Evolutionary conservation across 1,139 yeast genomes (phyloP).

Genomic region (Spencermartinsiella ligniputridi): DNA sequence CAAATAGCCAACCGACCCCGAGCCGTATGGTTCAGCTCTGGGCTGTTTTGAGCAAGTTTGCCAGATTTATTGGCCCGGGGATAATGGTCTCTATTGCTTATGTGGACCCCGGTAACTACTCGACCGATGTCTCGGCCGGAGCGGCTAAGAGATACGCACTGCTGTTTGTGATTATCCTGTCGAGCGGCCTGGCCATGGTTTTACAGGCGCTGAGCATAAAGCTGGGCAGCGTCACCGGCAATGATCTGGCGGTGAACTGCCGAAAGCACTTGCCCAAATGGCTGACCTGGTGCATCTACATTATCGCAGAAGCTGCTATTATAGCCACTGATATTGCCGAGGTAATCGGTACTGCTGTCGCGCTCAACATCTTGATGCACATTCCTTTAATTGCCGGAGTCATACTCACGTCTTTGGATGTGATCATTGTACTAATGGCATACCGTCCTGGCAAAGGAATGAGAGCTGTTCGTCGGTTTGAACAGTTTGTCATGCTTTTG

Average conservation of each 20-base stretch:
- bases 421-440: conserved; percentile 66
- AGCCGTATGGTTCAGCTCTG: conserved; percentile 3
- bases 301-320: conserved; percentile 74
- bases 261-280: conserved; percentile 57
- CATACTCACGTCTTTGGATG: conserved; percentile 65
- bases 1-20: not conserved
- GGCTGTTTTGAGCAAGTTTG: conserved; percentile 43
- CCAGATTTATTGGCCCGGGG: conserved; percentile 71
- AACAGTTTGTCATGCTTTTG: conserved; percentile 58
- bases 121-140: conserved; percentile 77
- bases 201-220: conserved; percentile 68
- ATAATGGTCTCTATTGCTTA: conserved; percentile 73
- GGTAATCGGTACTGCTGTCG: conserved; percentile 84
- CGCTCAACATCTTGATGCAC: conserved; percentile 61
- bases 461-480: conserved; percentile 60
- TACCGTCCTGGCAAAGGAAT: conserved; percentile 68
- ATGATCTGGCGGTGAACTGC: conserved; percentile 69
- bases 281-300: conserved; percentile 54
- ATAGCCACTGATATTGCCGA: conserved; percentile 85
- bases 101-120: conserved; percentile 83
- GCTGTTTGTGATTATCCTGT: conserved; percentile 59
- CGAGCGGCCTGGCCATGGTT: conserved; percentile 70
- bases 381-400: conserved; percentile 81
- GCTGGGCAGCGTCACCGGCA: conserved; percentile 76
- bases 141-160: conserved; percentile 61